These are phyloP conservation scores for Vinca major DNA, from an alignment of 305 asterid species.

Conservation along the genomic window DNA sequence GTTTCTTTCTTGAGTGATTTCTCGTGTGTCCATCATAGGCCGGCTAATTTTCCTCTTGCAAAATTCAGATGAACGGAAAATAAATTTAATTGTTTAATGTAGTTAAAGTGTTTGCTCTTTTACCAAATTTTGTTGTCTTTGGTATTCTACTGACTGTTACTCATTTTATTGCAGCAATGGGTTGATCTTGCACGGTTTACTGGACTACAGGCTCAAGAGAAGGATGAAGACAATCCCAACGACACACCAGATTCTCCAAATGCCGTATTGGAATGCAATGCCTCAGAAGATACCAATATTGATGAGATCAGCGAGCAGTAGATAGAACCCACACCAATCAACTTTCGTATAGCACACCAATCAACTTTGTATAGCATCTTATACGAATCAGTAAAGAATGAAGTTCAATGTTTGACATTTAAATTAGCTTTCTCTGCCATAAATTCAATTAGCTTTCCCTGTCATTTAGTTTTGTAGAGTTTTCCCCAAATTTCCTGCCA, in stretches of 20 bases:
- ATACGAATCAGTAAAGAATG: slow-evolving; percentile 11
- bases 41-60: background rate
- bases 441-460: background rate
- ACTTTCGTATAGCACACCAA: slow-evolving; percentile 6
- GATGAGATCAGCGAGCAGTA: slow-evolving; percentile 50
- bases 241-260: slow-evolving; percentile 34
- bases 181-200: slow-evolving; percentile 78
- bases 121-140: background rate
- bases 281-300: slow-evolving; percentile 35
- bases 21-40: background rate
- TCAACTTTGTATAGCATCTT: slow-evolving; percentile 8
- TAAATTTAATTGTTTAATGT: background rate
- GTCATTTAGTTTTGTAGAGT: background rate
- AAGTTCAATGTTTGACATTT: background rate
- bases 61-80: background rate
- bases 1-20: background rate
- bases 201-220: slow-evolving; percentile 67
- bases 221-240: slow-evolving; percentile 26
- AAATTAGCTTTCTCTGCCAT: background rate
- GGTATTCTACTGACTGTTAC: slow-evolving; percentile 9
- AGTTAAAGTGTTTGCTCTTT: background rate
- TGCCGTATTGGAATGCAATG: slow-evolving; percentile 40
- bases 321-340: slow-evolving; percentile 13
- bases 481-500: slow-evolving; percentile 4
- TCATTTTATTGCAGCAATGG: slow-evolving; percentile 69